A percentile compares a stretch with the other conserved stretches of the same genome.
Conservation (phyloP, 208 protist genomes). For the Sergeia podlipaevii region DNA sequence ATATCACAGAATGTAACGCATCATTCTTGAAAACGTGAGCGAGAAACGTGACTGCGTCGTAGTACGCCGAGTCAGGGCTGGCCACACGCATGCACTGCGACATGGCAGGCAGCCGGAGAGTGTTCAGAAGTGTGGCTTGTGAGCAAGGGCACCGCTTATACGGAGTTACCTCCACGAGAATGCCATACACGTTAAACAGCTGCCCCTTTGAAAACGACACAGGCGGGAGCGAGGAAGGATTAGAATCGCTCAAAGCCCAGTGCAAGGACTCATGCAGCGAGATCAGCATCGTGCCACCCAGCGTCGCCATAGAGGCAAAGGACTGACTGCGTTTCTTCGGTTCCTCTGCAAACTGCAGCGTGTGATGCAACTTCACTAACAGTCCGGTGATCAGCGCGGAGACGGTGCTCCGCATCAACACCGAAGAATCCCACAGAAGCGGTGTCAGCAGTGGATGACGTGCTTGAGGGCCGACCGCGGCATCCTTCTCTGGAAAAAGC, state of each 20-base stretch:
- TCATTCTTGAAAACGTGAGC: constrained; percentile 29
- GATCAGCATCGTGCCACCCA: constrained; percentile 44
- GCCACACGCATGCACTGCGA: constrained; percentile 18
- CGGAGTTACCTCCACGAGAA: constrained; percentile 53
- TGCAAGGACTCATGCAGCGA: constrained; percentile 54
- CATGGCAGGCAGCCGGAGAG: constrained; percentile 44
- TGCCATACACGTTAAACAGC: constrained; percentile 28
- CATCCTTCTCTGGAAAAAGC: constrained; percentile 65
- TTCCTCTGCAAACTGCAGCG: constrained; percentile 76
- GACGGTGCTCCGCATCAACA: constrained; percentile 29
- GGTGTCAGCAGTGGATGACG: constrained; percentile 71
- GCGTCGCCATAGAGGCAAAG: constrained; percentile 64
- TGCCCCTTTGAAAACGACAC: constrained; percentile 1
- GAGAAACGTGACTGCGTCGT: constrained; percentile 20
- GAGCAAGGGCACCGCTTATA: constrained; percentile 67
- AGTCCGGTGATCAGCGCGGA: constrained; percentile 29
- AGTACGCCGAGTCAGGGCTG: constrained; percentile 9
- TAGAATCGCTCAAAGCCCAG: constrained; percentile 30
- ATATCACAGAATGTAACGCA: constrained; percentile 13
- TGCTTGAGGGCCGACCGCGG: constrained; percentile 18
- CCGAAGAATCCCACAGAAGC: constrained; percentile 32
- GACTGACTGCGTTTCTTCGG: constrained; percentile 41
- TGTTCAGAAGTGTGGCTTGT: constrained; percentile 23
- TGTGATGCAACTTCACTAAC: constrained; percentile 49
- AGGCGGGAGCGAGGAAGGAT: background rate